phyloP scores from a whole-genome alignment of 2,329 filamentous ascomycete species.

The Trichoderma endophyticum region DNA sequence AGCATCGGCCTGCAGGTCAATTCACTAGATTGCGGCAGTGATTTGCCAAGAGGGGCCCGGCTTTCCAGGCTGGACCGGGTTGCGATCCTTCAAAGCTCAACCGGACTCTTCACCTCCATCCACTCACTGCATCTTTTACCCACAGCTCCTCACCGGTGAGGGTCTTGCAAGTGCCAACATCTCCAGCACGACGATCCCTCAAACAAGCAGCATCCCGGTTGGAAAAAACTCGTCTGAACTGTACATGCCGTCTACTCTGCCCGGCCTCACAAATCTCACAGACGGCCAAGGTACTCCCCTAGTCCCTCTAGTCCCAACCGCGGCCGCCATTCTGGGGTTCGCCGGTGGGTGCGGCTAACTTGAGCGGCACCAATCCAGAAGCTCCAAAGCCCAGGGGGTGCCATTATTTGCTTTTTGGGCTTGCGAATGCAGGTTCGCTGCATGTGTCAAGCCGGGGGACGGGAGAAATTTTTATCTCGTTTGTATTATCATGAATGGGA shows the following conservation, averaged over 20 bases:
- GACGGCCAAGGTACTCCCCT: not conserved
- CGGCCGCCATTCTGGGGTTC: constrained; percentile 11
- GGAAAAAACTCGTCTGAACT: not conserved
- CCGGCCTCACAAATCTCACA: not conserved
- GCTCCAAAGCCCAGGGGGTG: not conserved
- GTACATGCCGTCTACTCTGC: not conserved
- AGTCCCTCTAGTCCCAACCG: constrained; percentile 5
- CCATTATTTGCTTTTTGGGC: not conserved
- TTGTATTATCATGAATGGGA: not conserved
- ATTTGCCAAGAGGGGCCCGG: not conserved
- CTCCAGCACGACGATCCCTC: not conserved
- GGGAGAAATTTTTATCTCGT: not conserved
- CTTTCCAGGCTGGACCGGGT: not conserved
- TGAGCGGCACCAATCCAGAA: constrained; percentile 1
- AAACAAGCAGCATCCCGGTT: not conserved
- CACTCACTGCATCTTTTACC: not conserved
- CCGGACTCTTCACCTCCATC: not conserved
- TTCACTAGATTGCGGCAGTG: not conserved
- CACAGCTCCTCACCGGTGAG: not conserved
- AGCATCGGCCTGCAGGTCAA: not conserved
- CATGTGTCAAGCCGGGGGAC: constrained; percentile 7
- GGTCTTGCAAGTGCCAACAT: not conserved
- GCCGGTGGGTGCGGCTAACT: constrained; percentile 4
- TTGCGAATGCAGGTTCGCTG: constrained; percentile 5
- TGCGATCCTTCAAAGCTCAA: not conserved